Percentiles rank a stretch among this genome's conserved stretches.
phyloP scores from a whole-genome alignment of 1,139 yeast species.

The Scheffersomyces segobiensis region DNA sequence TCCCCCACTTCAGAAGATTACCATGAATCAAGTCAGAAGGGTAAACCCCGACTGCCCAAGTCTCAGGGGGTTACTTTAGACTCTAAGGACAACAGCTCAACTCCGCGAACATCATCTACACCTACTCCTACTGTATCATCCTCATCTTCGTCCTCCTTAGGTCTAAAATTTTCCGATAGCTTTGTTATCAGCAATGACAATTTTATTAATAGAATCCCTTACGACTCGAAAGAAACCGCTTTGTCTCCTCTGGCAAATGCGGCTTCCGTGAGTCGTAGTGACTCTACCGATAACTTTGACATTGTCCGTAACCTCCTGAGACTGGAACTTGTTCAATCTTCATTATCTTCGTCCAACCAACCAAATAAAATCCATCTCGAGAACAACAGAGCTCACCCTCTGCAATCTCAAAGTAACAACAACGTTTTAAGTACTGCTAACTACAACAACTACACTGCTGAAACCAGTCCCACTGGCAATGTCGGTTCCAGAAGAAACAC shows the following conservation, averaged over 20 bases:
- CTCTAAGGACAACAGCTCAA: conserved; percentile 2
- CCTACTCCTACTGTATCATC: conserved; percentile 1
- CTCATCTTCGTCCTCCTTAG: neutral
- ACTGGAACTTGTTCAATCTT: conserved; percentile 1
- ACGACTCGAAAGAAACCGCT: neutral
- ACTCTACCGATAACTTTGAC: neutral
- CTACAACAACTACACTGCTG: neutral
- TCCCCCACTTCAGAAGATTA: conserved; percentile 34
- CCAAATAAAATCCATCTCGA: neutral
- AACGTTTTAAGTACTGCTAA: neutral
- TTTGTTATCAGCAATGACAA: conserved; percentile 1
- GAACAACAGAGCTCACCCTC: neutral
- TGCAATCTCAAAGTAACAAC: neutral
- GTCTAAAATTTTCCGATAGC: neutral
- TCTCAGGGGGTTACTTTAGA: conserved; percentile 33
- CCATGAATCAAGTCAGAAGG: conserved; percentile 34
- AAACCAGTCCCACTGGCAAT: conserved; percentile 1
- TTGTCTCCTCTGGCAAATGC: neutral
- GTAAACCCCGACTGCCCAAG: conserved; percentile 47
- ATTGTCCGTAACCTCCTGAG: conserved; percentile 1
- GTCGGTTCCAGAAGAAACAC: conserved; percentile 3
- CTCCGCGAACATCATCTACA: conserved; percentile 1
- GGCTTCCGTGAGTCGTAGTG: neutral
- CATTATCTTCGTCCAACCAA: neutral
- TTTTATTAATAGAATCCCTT: neutral